A percentile compares a stretch with the other conserved stretches of the same genome.
Conservation (phyloP, 1,139 yeast genomes). For the Lodderomyces pseudojiufengensis region DNA sequence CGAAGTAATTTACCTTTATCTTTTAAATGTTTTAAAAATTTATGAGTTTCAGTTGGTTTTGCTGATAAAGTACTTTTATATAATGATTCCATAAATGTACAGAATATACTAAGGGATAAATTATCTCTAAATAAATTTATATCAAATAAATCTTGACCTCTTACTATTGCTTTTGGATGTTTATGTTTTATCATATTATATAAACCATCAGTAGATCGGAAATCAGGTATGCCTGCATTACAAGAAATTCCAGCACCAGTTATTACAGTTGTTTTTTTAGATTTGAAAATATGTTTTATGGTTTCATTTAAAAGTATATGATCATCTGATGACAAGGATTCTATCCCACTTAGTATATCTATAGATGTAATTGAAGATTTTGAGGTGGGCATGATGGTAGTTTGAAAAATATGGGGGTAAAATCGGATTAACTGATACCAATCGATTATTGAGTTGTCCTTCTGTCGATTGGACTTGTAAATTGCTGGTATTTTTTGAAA, state of each 20-base stretch:
- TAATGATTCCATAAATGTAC: constrained; percentile 75
- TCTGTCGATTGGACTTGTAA: constrained; percentile 1
- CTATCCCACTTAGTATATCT: constrained; percentile 20
- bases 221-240: constrained; percentile 95
- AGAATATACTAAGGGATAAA: constrained; percentile 62
- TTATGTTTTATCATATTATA: constrained; percentile 69
- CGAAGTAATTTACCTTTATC: constrained; percentile 66
- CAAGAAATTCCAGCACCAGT: constrained; percentile 97
- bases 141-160: constrained; percentile 90
- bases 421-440: not conserved
- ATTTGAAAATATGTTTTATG: constrained; percentile 40
- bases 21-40: constrained; percentile 63
- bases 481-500: not conserved
- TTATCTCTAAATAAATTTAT: constrained; percentile 71
- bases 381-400: too few relatives aligned
- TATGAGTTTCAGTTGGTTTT: constrained; percentile 79
- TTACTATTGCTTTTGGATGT: constrained; percentile 58
- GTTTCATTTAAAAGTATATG: constrained; percentile 35
- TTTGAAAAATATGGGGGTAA: too few relatives aligned
- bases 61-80: constrained; percentile 63
- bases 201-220: constrained; percentile 78
- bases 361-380: constrained; percentile 15
- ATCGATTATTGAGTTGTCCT: constrained; percentile 21
- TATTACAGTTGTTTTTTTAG: constrained; percentile 54
- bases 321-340: constrained; percentile 9